Conservation (phyloP, 2,329 filamentous ascomycete genomes). For the Penicillium capsulatum region DNA sequence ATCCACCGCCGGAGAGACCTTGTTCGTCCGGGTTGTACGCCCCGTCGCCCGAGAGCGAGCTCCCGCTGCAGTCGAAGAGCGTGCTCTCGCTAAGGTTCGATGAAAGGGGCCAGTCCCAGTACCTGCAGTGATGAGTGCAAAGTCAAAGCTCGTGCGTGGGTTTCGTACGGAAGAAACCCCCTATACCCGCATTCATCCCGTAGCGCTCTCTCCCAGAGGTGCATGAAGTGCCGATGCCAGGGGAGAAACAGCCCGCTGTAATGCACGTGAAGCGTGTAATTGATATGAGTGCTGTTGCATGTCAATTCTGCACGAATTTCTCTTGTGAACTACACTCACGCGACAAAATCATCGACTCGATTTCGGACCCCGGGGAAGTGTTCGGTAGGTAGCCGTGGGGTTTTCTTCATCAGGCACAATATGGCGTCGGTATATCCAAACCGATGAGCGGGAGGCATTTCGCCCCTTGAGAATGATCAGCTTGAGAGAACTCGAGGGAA, state of each 20-base stretch:
- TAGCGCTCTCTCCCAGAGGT: slow-evolving; percentile 28
- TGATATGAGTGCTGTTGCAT: slow-evolving; percentile 20
- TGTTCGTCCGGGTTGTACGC: slow-evolving; percentile 28
- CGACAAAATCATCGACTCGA: slow-evolving; percentile 28
- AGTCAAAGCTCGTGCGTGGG: neutral
- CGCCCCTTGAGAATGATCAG: slow-evolving; percentile 14
- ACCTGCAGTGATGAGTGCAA: slow-evolving; percentile 21
- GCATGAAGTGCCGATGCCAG: slow-evolving; percentile 34
- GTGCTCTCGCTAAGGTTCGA: slow-evolving; percentile 40
- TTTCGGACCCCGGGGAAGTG: slow-evolving; percentile 24
- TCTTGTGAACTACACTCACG: slow-evolving; percentile 12
- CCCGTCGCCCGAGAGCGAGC: slow-evolving; percentile 46
- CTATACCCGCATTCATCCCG: slow-evolving; percentile 35
- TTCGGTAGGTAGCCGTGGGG: slow-evolving; percentile 16
- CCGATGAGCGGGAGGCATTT: slow-evolving; percentile 16
- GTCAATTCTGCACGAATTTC: neutral
- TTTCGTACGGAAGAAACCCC: slow-evolving; percentile 22
- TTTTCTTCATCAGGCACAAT: slow-evolving; percentile 19
- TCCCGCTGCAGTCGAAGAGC: slow-evolving; percentile 47
- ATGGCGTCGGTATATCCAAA: slow-evolving; percentile 25
- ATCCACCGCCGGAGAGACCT: slow-evolving; percentile 25
- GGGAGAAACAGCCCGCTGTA: slow-evolving; percentile 23
- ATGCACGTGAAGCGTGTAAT: slow-evolving; percentile 25
- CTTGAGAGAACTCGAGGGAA: neutral
- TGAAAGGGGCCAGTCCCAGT: slow-evolving; percentile 47